Evolutionary conservation across 176 grass and related monocot genomes (phyloP).

Genomic region (Avena eriantha): DNA sequence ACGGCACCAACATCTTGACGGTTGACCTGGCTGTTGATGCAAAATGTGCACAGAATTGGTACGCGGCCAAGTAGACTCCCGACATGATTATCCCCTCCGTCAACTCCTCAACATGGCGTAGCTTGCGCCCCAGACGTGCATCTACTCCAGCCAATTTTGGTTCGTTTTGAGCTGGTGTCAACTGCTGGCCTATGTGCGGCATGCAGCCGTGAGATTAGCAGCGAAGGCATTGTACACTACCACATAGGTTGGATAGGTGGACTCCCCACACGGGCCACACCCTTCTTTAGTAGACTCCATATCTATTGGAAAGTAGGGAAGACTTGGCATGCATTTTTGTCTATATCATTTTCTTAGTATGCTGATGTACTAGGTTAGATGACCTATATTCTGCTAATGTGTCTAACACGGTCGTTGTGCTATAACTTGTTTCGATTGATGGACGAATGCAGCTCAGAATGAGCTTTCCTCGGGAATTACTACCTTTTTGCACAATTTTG

Average conservation of each 20-base stretch:
- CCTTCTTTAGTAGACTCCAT: neutral
- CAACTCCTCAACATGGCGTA: neutral
- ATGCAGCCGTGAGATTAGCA: neutral
- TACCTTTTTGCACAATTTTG: neutral
- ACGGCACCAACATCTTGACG: conserved; percentile 71
- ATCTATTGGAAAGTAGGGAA: conserved; percentile 21
- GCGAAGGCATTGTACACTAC: conserved; percentile 27
- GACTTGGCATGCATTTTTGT: conserved; percentile 41
- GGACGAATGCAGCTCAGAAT: neutral
- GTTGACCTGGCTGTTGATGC: conserved; percentile 96
- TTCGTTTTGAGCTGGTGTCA: conserved; percentile 18
- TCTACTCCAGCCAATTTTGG: neutral
- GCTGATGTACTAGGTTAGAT: conserved; percentile 46
- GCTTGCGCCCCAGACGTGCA: neutral
- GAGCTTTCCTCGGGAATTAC: neutral
- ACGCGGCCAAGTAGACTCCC: conserved; percentile 72
- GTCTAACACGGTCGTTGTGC: neutral
- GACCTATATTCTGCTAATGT: neutral
- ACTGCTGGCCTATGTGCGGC: neutral
- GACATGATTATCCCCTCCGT: neutral
- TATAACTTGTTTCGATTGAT: conserved; percentile 14
- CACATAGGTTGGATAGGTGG: conserved; percentile 27
- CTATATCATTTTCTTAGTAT: conserved; percentile 43
- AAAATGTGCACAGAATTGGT: conserved; percentile 93
- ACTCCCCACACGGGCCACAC: neutral